Percentiles rank a stretch among this genome's conserved stretches.
Evolutionary conservation across 163 green algal genomes (phyloP).

Genomic region (Smithsoniella earleae): DNA sequence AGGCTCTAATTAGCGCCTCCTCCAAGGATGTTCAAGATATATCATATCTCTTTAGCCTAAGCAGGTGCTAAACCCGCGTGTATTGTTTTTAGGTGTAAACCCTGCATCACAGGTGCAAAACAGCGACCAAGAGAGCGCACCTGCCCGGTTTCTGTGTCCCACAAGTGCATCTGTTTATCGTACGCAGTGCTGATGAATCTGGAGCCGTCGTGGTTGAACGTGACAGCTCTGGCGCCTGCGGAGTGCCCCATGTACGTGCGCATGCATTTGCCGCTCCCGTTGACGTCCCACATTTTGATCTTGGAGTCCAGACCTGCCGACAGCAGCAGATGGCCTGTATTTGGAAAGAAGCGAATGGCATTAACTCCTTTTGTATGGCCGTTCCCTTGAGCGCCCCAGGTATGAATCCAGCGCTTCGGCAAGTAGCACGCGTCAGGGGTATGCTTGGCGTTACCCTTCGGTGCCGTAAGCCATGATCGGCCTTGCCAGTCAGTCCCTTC

Average conservation of each 20-base stretch:
- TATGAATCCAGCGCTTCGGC: slow-evolving; percentile 84
- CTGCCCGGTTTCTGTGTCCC: slow-evolving; percentile 95
- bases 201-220: slow-evolving; percentile 80
- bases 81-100: too few species aligned
- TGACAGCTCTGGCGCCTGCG: slow-evolving; percentile 82
- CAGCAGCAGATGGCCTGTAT: slow-evolving; percentile 83
- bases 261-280: slow-evolving; percentile 76
- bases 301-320: slow-evolving; percentile 76
- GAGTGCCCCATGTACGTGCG: slow-evolving; percentile 89
- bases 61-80: neutral
- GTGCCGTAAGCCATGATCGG: slow-evolving; percentile 74
- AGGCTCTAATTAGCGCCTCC: too few species aligned
- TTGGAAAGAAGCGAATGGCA: slow-evolving; percentile 87
- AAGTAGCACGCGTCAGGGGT: slow-evolving; percentile 73
- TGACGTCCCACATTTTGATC: slow-evolving; percentile 78
- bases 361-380: slow-evolving; percentile 96
- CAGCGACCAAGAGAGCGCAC: slow-evolving; percentile 39
- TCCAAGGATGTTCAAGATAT: too few species aligned
- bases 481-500: slow-evolving; percentile 74
- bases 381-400: slow-evolving; percentile 50
- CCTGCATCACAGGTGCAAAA: too few species aligned
- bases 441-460: slow-evolving; percentile 60
- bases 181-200: slow-evolving; percentile 82
- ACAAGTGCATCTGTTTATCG: slow-evolving; percentile 87
- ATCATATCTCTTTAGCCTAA: neutral